These are phyloP conservation scores for Eimeria sp. DNA, from an alignment of 169 alveolate genomes.

Conservation along the genomic window DNA sequence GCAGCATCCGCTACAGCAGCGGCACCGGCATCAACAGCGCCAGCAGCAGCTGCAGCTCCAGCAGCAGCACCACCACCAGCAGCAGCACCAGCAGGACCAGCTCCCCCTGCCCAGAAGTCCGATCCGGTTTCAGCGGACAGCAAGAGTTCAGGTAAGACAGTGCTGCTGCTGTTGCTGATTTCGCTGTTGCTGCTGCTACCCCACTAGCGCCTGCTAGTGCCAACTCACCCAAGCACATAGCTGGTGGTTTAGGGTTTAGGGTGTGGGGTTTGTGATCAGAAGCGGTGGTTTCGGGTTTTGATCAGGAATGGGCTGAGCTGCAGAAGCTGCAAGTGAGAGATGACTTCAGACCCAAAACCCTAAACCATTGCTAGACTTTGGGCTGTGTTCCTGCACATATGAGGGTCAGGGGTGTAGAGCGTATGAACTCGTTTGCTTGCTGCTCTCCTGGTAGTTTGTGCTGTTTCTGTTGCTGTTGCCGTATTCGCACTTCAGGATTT, in stretches of 20 bases:
- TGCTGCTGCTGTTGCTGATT: background rate
- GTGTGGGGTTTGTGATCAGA: background rate
- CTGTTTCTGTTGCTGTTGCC: background rate
- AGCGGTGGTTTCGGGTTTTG: constrained; percentile 37
- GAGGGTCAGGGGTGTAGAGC: too few relatives aligned
- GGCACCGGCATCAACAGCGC: background rate
- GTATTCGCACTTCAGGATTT: background rate
- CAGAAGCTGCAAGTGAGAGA: constrained; percentile 65
- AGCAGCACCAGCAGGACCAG: background rate
- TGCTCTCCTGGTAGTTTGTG: background rate
- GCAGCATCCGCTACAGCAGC: background rate
- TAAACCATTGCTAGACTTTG: too few relatives aligned
- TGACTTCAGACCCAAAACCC: too few relatives aligned
- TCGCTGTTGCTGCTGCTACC: too few relatives aligned
- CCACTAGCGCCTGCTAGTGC: too few relatives aligned
- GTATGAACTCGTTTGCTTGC: background rate
- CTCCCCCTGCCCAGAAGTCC: background rate
- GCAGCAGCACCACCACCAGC: constrained; percentile 15
- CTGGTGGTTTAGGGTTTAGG: too few relatives aligned
- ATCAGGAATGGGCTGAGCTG: constrained; percentile 67
- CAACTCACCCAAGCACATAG: too few relatives aligned
- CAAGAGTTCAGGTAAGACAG: background rate
- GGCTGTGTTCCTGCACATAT: too few relatives aligned
- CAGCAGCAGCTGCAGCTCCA: background rate
- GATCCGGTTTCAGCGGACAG: constrained; percentile 20